These are phyloP conservation scores for Limnomonas spitsbergensis DNA, from an alignment of 139 green algal genomes.

Conservation along the genomic window DNA sequence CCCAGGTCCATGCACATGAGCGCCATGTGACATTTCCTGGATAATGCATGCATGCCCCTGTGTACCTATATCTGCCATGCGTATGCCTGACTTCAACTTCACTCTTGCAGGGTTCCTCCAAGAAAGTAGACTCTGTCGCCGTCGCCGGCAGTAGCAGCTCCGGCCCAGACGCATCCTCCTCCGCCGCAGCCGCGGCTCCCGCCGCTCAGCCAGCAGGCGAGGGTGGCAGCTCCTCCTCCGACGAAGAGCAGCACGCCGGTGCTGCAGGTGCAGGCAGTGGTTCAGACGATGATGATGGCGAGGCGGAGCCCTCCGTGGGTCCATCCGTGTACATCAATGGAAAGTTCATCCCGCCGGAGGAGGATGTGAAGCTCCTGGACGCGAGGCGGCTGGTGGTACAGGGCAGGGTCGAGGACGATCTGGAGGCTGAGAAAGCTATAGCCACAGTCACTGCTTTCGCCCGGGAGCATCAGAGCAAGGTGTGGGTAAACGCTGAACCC, in stretches of 20 bases:
- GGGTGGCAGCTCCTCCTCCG: not conserved
- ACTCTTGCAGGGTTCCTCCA: too few relatives aligned
- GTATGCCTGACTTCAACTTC: too few relatives aligned
- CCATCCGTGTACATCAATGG: conserved; percentile 23
- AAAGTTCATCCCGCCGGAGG: conserved; percentile 18
- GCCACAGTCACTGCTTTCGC: not conserved
- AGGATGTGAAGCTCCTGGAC: conserved; percentile 44
- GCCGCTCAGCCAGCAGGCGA: too few relatives aligned
- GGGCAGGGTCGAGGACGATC: conserved; percentile 12
- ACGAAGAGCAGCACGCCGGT: not conserved
- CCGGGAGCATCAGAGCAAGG: not conserved
- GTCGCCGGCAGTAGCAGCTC: too few relatives aligned
- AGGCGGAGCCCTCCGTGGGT: conserved; percentile 3
- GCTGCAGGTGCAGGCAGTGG: not conserved
- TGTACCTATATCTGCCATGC: too few relatives aligned
- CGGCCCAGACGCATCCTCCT: too few relatives aligned
- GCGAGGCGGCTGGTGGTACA: conserved; percentile 20
- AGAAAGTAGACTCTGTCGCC: too few relatives aligned
- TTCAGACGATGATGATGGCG: not conserved
- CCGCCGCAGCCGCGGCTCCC: too few relatives aligned
- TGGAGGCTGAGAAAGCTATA: conserved; percentile 10
- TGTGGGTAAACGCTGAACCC: not conserved
- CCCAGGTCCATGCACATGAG: too few relatives aligned
- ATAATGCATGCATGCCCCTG: too few relatives aligned
- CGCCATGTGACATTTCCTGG: too few relatives aligned